phyloP scores from a whole-genome alignment of 306 rosid species.

The Castanea sativa region DNA sequence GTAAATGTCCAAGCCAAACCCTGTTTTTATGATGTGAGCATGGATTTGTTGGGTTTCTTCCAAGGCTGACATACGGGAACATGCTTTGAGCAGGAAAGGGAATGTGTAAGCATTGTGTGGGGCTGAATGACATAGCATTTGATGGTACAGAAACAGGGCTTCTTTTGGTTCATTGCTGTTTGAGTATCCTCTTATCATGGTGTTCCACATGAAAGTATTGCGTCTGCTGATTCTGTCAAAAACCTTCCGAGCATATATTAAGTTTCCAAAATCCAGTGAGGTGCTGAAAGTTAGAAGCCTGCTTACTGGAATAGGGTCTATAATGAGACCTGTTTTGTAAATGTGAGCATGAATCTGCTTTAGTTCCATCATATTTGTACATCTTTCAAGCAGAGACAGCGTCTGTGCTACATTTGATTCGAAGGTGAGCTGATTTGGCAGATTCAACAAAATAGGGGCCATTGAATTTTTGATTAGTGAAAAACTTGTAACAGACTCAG shows the following conservation, averaged over 20 bases:
- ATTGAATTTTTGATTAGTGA: neutral
- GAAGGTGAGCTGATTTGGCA: conserved; percentile 10
- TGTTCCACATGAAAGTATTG: conserved; percentile 60
- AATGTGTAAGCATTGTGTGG: conserved; percentile 59
- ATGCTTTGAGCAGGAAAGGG: conserved; percentile 75
- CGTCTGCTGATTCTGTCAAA: conserved; percentile 53
- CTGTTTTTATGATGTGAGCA: conserved; percentile 50
- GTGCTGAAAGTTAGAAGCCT: conserved; percentile 44
- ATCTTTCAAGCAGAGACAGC: conserved; percentile 48
- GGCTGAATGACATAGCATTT: conserved; percentile 47
- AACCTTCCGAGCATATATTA: conserved; percentile 44
- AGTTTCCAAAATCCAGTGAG: conserved; percentile 40
- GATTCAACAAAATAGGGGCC: conserved; percentile 26
- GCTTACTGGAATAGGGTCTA: conserved; percentile 26
- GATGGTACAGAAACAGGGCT: conserved; percentile 49
- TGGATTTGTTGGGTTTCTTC: conserved; percentile 59
- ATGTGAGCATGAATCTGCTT: conserved; percentile 64
- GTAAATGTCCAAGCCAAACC: conserved; percentile 52
- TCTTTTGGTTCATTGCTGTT: conserved; percentile 47
- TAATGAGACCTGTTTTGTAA: conserved; percentile 39
- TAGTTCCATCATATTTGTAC: conserved; percentile 55
- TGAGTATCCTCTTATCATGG: conserved; percentile 58
- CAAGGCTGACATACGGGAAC: conserved; percentile 45
- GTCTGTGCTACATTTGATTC: conserved; percentile 31
- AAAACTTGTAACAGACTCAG: neutral